A percentile compares a stretch with the other conserved stretches of the same genome.
phyloP scores from a whole-genome alignment of 345 rosid genomes.

The Pugionium dolabratum region DNA sequence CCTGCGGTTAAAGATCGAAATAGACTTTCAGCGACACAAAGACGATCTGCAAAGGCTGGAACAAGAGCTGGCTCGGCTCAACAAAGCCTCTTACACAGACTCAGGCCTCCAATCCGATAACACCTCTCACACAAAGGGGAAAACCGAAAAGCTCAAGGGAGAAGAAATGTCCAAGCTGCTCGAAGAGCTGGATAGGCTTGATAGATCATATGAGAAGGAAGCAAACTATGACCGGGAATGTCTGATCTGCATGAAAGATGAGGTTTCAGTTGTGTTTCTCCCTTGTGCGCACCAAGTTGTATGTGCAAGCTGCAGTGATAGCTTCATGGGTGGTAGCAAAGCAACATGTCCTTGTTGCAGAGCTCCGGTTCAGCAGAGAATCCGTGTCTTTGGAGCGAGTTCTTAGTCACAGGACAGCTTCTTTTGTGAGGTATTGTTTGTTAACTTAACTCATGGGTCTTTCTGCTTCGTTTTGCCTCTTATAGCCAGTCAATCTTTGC shows the following conservation, averaged over 20 bases:
- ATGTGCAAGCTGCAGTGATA: slow-evolving; percentile 67
- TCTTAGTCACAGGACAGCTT: slow-evolving; percentile 43
- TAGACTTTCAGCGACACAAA: slow-evolving; percentile 75
- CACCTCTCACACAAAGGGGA: slow-evolving; percentile 43
- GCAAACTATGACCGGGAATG: slow-evolving; percentile 56
- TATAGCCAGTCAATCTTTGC: too few species aligned
- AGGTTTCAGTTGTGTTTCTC: slow-evolving; percentile 72
- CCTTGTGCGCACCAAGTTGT: slow-evolving; percentile 83
- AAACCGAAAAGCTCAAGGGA: slow-evolving; percentile 50
- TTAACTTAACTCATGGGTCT: neutral
- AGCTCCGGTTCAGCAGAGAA: slow-evolving; percentile 60
- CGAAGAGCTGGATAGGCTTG: slow-evolving; percentile 58
- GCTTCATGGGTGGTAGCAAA: slow-evolving; percentile 54
- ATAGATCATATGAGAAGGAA: slow-evolving; percentile 53
- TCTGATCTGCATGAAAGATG: slow-evolving; percentile 70
- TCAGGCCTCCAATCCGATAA: slow-evolving; percentile 41
- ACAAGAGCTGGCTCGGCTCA: slow-evolving; percentile 74
- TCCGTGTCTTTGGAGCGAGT: slow-evolving; percentile 72
- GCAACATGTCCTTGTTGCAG: slow-evolving; percentile 74
- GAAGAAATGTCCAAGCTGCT: slow-evolving; percentile 59
- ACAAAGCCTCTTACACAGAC: slow-evolving; percentile 43
- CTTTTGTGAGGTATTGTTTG: slow-evolving; percentile 20
- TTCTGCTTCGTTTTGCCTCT: too few species aligned
- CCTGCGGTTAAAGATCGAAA: slow-evolving; percentile 68
- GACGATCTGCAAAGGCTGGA: slow-evolving; percentile 79